These are phyloP conservation scores for Penicillium arizonense DNA, from an alignment of 495 filamentous ascomycete genomes.

Conservation along the genomic window DNA sequence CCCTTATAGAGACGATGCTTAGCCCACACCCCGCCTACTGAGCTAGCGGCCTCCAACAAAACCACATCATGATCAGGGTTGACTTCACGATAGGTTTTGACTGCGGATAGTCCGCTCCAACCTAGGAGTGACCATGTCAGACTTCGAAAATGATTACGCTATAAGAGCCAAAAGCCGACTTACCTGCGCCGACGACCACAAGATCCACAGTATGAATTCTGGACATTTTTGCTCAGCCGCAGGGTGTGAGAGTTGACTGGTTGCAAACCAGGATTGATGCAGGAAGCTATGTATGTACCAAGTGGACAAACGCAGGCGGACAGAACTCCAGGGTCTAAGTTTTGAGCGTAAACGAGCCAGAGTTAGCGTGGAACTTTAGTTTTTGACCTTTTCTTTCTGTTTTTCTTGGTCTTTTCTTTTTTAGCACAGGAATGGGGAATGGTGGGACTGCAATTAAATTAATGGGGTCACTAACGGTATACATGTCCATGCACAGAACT, in stretches of 20 bases:
- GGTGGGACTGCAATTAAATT: no score
- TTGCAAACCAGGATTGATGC: conserved; percentile 1
- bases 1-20: conserved; percentile 63
- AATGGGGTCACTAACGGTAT: no score
- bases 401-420: no score
- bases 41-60: conserved; percentile 52
- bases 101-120: conserved; percentile 57
- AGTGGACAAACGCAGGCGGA: conserved; percentile 1
- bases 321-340: background rate
- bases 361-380: background rate
- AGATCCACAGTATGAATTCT: conserved; percentile 31
- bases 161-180: background rate
- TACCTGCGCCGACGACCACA: conserved; percentile 48
- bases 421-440: no score
- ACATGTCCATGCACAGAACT: no score
- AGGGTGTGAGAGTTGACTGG: background rate
- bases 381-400: background rate
- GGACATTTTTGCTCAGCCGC: background rate
- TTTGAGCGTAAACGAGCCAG: background rate
- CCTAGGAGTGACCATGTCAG: conserved; percentile 30
- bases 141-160: background rate
- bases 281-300: conserved; percentile 7
- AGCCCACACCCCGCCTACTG: conserved; percentile 72
- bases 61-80: conserved; percentile 48
- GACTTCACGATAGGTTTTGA: conserved; percentile 59